Evolutionary conservation across 805 yeast species (phyloP).

Genomic region (Yarrowia sp.): DNA sequence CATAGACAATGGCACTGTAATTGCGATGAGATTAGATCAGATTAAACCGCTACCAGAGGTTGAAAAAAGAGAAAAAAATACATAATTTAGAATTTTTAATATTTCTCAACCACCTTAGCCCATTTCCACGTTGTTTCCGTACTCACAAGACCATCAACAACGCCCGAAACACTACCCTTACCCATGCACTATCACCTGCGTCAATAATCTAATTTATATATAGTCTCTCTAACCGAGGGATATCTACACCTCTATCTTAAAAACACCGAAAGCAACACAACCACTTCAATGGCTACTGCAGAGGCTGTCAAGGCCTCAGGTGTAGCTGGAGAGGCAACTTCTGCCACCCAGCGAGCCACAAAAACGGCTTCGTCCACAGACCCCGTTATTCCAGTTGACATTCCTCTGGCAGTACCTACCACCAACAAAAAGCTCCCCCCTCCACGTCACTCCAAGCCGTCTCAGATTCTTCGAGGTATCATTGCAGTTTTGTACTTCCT

Average conservation of each 20-base stretch:
- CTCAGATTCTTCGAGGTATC: background rate
- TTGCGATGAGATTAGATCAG: background rate
- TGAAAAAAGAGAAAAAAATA: background rate
- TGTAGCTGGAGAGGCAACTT: background rate
- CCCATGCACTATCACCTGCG: conserved; percentile 18
- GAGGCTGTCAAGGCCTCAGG: background rate
- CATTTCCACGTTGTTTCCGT: background rate
- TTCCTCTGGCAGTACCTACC: conserved; percentile 5
- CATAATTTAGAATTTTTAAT: background rate
- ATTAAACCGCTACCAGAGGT: background rate
- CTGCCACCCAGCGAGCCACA: background rate
- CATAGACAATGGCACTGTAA: background rate
- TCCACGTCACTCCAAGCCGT: conserved; percentile 14
- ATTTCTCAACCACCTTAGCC: background rate
- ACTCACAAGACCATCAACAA: background rate
- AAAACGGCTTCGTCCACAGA: background rate
- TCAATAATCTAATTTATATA: background rate
- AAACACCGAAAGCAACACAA: background rate
- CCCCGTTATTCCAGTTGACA: background rate
- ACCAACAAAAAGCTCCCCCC: conserved; percentile 20
- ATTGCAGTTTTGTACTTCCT: conserved; percentile 1
- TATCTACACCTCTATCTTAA: background rate
- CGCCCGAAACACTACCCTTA: background rate
- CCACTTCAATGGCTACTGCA: conserved; percentile 13
- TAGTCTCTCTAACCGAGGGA: background rate